A percentile compares a stretch with the other conserved stretches of the same genome.
Evolutionary conservation across 352 stramenopile species (phyloP).

Genomic region (Pythium vanterpoolii): DNA sequence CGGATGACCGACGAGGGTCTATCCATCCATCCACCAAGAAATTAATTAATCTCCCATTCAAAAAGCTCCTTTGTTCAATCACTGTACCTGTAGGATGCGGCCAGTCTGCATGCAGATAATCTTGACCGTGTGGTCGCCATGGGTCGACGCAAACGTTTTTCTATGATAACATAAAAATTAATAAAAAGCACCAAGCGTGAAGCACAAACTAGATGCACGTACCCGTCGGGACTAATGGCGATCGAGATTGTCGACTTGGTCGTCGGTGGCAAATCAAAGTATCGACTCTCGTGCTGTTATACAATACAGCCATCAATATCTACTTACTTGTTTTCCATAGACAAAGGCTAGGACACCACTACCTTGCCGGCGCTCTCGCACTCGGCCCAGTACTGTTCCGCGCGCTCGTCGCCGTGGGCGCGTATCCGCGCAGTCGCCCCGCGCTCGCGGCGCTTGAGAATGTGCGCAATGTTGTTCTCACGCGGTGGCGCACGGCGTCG

Average conservation of each 20-base stretch:
- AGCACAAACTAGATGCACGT: neutral
- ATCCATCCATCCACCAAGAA: neutral
- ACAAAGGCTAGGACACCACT: too few relatives aligned
- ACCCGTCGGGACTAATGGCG: constrained; percentile 84
- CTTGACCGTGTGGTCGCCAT: constrained; percentile 98
- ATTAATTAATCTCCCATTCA: neutral
- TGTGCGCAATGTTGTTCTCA: constrained; percentile 57
- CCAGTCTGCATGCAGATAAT: constrained; percentile 93
- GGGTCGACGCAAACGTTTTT: constrained; percentile 95
- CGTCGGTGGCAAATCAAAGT: constrained; percentile 81
- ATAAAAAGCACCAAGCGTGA: neutral
- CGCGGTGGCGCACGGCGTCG: constrained; percentile 46
- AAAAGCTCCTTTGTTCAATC: neutral
- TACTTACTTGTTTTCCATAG: neutral
- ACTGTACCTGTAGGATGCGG: constrained; percentile 71
- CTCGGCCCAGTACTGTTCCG: constrained; percentile 79
- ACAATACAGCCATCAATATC: neutral
- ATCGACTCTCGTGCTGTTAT: constrained; percentile 71
- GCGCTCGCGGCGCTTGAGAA: constrained; percentile 61
- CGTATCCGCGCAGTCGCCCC: constrained; percentile 34
- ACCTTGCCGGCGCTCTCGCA: constrained; percentile 77
- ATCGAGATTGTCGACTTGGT: constrained; percentile 89
- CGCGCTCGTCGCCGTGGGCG: constrained; percentile 43
- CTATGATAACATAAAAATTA: constrained; percentile 21
- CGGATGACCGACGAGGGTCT: constrained; percentile 83